Base-by-base conservation (phyloP, 192 early-diverging fungal genomes). In the Coemansia brasiliensis region DNA sequence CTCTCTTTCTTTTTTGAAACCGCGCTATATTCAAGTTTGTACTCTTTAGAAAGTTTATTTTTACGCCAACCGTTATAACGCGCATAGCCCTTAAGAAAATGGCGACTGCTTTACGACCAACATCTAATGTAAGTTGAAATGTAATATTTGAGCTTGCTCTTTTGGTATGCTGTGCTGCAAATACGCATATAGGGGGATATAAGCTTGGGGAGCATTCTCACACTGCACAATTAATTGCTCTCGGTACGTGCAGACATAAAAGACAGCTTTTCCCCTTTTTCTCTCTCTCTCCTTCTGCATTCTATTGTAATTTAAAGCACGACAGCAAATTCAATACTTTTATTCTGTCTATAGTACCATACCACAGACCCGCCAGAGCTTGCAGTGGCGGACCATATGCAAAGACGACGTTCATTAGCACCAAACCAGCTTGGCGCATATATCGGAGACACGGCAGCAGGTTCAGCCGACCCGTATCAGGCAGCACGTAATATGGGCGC, bases 291-390 rank as follows among this genome's bases (percentile, higher is more conserved):
- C 22, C 8, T 20, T 45, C 43, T 45, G 17, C 18, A 22, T 20
- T 45, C 20, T 16, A 3, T 42, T 42, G 3, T 12, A 20, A 35
- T 35, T 35, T 35, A 35, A 2, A 35, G 6, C 32, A 35, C 32
- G 6, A 7, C 32, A 35, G 10, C 43, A 16, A 45, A 45, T 45
- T 45, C 43, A 45, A 22, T 9, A 16, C 6, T 12, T 39, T 21
- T 37, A 20, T 24, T 39, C 26, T 18, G 38, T 39, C 44, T 35
- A 7, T 76, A 76, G 66, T 69, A 76, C 54, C 65, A 62, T 41
- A 57, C n/a, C 56, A 39, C 71, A 9, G 73, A 76, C 48, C 73
- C 67, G 49, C 67, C 62, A 52, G 73, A 76, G 26, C 64, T 69
- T 21, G 59, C 40, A 20, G 55, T 64, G 20, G 55, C 63, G 3